Evolutionary conservation across 768 basidiomycete genomes (phyloP).

Genomic region (Tulasnella sp.): DNA sequence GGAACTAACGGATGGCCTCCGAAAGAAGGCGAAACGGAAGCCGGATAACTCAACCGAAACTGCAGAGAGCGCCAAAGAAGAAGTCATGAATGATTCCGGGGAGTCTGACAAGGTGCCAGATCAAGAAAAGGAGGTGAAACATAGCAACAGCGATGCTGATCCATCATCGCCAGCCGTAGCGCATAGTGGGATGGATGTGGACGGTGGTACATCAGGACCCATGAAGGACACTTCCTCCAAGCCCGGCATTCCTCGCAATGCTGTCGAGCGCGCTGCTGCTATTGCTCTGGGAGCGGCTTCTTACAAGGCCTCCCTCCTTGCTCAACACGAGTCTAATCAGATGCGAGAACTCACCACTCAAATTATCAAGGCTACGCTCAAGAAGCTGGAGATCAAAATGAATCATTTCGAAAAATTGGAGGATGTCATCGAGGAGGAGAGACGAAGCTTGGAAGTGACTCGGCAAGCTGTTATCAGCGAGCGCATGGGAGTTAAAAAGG

Average conservation of each 20-base stretch:
- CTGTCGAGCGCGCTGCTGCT: constrained; percentile 67
- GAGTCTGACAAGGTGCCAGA: constrained; percentile 20
- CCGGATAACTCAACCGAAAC: constrained; percentile 25
- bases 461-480: constrained; percentile 71
- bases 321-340: constrained; percentile 66
- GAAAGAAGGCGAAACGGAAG: constrained; percentile 24
- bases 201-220: constrained; percentile 25
- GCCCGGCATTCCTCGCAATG: constrained; percentile 46
- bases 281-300: constrained; percentile 84
- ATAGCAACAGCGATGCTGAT: constrained; percentile 36
- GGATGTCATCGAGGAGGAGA: constrained; percentile 80
- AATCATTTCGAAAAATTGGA: constrained; percentile 90
- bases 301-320: constrained; percentile 67
- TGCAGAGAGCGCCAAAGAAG: constrained; percentile 15
- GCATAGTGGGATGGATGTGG: constrained; percentile 38
- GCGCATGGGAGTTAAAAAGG: constrained; percentile 53
- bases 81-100: constrained; percentile 8
- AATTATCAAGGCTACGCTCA: constrained; percentile 62
- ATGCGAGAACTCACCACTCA: constrained; percentile 64
- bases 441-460: constrained; percentile 69
- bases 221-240: constrained; percentile 29
- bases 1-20: constrained; percentile 53
- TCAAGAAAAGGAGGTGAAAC: constrained; percentile 13
- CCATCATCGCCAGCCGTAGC: constrained; percentile 21
- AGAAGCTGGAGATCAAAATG: constrained; percentile 90